A percentile compares a stretch with the other conserved stretches of the same genome.
These are phyloP conservation scores for Plasmopara halstedii DNA, from an alignment of 352 stramenopile species.

Conservation along the genomic window DNA sequence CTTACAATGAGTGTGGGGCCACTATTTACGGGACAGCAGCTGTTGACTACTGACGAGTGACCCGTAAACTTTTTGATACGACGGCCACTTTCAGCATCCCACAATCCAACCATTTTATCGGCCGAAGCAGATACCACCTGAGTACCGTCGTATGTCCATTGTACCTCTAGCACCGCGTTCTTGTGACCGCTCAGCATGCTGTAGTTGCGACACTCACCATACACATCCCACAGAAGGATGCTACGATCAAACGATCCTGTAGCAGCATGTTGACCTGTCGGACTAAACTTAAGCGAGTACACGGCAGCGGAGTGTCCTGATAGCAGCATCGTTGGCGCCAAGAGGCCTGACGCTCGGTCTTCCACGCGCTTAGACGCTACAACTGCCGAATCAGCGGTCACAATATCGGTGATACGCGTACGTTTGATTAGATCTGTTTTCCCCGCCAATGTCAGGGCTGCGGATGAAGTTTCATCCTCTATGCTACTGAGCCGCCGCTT, in stretches of 20 bases:
- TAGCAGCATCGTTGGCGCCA: conserved; percentile 73
- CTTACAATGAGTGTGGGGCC: conserved; percentile 79
- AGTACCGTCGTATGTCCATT: conserved; percentile 87
- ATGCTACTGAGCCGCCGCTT: conserved; percentile 23
- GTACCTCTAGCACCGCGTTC: conserved; percentile 91
- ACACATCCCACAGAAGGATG: conserved; percentile 88
- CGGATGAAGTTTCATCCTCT: conserved; percentile 8
- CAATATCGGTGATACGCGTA: conserved; percentile 61
- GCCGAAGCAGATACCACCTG: conserved; percentile 87
- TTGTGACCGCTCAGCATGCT: conserved; percentile 92
- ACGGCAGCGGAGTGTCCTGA: conserved; percentile 65
- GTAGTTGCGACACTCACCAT: conserved; percentile 90
- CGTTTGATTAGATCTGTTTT: conserved; percentile 51
- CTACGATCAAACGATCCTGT: conserved; percentile 67
- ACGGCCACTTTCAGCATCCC: conserved; percentile 75
- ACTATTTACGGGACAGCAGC: conserved; percentile 79
- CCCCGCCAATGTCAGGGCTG: conserved; percentile 20
- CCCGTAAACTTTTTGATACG: conserved; percentile 81
- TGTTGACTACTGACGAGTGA: conserved; percentile 88
- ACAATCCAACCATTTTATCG: conserved; percentile 88
- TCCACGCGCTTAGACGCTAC: conserved; percentile 42
- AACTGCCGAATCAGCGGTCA: conserved; percentile 55
- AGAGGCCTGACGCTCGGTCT: conserved; percentile 57
- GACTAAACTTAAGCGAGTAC: conserved; percentile 77
- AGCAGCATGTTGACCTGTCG: conserved; percentile 55